Evolutionary conservation across 139 green algal species (phyloP).

Genomic region (Coccomyxa sp.): DNA sequence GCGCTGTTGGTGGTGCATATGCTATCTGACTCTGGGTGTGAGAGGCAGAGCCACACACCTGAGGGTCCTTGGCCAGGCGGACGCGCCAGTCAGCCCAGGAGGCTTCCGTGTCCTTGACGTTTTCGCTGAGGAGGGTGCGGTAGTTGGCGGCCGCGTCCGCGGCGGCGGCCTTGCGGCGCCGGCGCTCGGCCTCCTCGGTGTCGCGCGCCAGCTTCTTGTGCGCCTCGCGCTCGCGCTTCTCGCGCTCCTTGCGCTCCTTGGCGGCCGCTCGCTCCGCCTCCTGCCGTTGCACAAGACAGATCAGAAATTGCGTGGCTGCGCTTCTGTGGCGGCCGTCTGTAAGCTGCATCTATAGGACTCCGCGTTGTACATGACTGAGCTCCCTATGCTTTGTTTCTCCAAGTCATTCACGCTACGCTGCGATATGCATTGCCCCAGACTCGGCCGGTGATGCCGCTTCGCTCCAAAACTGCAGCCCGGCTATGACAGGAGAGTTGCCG

Average conservation of each 20-base stretch:
- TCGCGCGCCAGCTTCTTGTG: slow-evolving; percentile 12
- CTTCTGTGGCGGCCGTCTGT: too few relatives aligned
- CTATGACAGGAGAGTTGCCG: too few relatives aligned
- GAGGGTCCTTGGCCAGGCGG: slow-evolving; percentile 42
- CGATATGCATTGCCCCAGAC: too few relatives aligned
- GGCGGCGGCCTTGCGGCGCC: slow-evolving; percentile 34
- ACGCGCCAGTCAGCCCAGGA: slow-evolving; percentile 29
- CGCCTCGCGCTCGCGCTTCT: slow-evolving; percentile 12
- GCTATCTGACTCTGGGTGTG: too few relatives aligned
- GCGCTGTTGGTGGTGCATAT: too few relatives aligned
- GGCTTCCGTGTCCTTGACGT: slow-evolving; percentile 39
- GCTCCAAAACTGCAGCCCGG: too few relatives aligned
- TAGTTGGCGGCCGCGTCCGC: slow-evolving; percentile 41
- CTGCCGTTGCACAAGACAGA: not conserved
- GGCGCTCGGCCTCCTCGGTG: slow-evolving; percentile 21
- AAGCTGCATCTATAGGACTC: too few relatives aligned
- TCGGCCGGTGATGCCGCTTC: too few relatives aligned
- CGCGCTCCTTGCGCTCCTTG: slow-evolving; percentile 4
- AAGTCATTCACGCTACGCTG: too few relatives aligned
- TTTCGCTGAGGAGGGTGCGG: slow-evolving; percentile 56
- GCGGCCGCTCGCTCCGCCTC: not conserved
- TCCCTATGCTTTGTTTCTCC: too few relatives aligned
- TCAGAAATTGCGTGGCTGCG: too few relatives aligned
- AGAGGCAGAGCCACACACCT: slow-evolving; percentile 23
- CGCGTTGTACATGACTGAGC: too few relatives aligned